phyloP scores from a whole-genome alignment of 2,329 filamentous ascomycete species.

The Neofusicoccum laricinum region DNA sequence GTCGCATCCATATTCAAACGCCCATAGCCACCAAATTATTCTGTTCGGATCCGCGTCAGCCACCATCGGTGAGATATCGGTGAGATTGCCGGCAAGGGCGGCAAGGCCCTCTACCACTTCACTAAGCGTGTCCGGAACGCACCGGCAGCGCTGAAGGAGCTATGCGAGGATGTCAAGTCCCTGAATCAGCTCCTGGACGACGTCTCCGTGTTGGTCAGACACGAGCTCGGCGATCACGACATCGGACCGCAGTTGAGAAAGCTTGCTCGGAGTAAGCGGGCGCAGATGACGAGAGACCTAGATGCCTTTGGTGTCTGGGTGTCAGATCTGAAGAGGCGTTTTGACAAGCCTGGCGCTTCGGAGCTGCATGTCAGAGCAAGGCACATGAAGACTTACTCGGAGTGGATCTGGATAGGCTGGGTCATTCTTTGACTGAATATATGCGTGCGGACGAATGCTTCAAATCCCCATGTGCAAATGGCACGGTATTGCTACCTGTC shows the following conservation, averaged over 20 bases:
- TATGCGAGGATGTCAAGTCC: neutral
- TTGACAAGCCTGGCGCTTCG: neutral
- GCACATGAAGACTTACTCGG: neutral
- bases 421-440: neutral
- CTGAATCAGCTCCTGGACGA: neutral
- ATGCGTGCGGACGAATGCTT: neutral
- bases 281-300: neutral
- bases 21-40: no score
- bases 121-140: neutral
- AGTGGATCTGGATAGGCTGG: neutral
- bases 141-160: neutral
- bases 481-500: no score
- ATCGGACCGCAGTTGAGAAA: neutral
- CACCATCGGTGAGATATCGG: neutral
- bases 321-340: neutral
- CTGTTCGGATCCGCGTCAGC: no score
- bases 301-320: neutral
- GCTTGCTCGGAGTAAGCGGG: neutral
- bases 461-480: no score
- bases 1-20: neutral
- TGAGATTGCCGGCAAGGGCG: neutral
- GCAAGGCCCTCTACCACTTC: neutral
- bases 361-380: neutral
- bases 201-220: neutral
- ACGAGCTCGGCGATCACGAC: neutral